Evolutionary conservation across 1,284 basidiomycete genomes (phyloP).

Genomic region (Peniophora sp.): DNA sequence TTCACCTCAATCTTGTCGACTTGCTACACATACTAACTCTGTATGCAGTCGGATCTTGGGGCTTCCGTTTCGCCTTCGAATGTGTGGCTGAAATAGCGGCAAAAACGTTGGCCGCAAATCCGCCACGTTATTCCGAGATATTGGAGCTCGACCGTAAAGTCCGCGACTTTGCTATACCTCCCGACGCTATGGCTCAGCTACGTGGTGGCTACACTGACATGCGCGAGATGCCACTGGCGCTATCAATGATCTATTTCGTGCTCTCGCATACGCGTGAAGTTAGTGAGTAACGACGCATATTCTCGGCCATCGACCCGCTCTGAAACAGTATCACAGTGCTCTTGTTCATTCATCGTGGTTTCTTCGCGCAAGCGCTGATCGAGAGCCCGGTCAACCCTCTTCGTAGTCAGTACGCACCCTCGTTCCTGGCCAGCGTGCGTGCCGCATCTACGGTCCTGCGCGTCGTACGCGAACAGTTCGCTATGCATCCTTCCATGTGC

Average conservation of each 20-base stretch:
- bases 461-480: slow-evolving; percentile 25
- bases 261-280: slow-evolving; percentile 31
- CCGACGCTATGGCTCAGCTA: slow-evolving; percentile 25
- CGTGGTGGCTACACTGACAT: slow-evolving; percentile 21
- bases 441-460: slow-evolving; percentile 23
- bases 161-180: slow-evolving; percentile 54
- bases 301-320: slow-evolving; percentile 5
- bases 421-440: slow-evolving; percentile 30
- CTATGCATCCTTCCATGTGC: slow-evolving; percentile 21
- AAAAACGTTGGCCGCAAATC: slow-evolving; percentile 54
- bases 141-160: slow-evolving; percentile 68
- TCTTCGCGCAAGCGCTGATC: slow-evolving; percentile 30
- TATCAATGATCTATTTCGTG: slow-evolving; percentile 34
- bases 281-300: slow-evolving; percentile 19
- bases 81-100: slow-evolving; percentile 57
- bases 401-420: slow-evolving; percentile 30
- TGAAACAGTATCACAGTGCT: slow-evolving; percentile 17
- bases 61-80: slow-evolving; percentile 55
- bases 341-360: slow-evolving; percentile 28
- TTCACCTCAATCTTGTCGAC: slow-evolving; percentile 6
- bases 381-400: slow-evolving; percentile 30
- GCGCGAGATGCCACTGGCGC: slow-evolving; percentile 13
- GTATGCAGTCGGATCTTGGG: slow-evolving; percentile 46
- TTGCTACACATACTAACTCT: slow-evolving; percentile 2
- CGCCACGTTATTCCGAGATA: slow-evolving; percentile 58